Evolutionary conservation across 2,329 filamentous ascomycete species (phyloP).

Genomic region (Chaetomium strumarium): DNA sequence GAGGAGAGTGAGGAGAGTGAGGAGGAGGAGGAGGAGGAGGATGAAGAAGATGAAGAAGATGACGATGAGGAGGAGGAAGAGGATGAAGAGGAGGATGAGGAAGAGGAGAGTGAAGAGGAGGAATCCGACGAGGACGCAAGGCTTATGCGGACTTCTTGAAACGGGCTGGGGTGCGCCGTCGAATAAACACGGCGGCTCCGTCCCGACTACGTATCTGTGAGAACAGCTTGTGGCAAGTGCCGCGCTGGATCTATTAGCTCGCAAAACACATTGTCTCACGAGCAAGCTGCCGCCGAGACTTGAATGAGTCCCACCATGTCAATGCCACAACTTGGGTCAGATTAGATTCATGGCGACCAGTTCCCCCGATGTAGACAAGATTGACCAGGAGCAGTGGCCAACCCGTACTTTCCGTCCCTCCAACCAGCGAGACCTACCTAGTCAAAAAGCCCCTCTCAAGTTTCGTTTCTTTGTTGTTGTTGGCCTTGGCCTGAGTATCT

Average conservation of each 20-base stretch:
- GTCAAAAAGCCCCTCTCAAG: too few species aligned
- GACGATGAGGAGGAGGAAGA: slow-evolving; percentile 20
- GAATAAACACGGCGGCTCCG: background rate
- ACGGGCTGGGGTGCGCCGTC: background rate
- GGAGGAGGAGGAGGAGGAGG: slow-evolving; percentile 41
- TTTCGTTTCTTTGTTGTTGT: too few species aligned
- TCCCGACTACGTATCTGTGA: background rate
- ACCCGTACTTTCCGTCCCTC: too few species aligned
- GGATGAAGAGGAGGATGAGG: slow-evolving; percentile 15
- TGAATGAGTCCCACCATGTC: too few species aligned
- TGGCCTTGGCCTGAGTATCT: slow-evolving; percentile 7
- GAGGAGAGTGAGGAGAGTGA: slow-evolving; percentile 51
- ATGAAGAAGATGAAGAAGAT: slow-evolving; percentile 39
- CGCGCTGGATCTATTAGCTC: too few species aligned
- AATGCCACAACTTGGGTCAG: too few species aligned
- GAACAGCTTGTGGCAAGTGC: background rate
- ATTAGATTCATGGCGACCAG: too few species aligned
- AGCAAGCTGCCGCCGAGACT: too few species aligned
- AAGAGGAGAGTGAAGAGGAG: slow-evolving; percentile 18
- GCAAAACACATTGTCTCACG: too few species aligned
- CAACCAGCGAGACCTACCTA: too few species aligned
- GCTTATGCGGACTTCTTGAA: slow-evolving; percentile 12
- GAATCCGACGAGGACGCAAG: slow-evolving; percentile 14
- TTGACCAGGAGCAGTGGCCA: too few species aligned
- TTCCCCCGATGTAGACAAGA: too few species aligned